Conservation (phyloP, 306 rosid genomes). For the Prunus mume region DNA sequence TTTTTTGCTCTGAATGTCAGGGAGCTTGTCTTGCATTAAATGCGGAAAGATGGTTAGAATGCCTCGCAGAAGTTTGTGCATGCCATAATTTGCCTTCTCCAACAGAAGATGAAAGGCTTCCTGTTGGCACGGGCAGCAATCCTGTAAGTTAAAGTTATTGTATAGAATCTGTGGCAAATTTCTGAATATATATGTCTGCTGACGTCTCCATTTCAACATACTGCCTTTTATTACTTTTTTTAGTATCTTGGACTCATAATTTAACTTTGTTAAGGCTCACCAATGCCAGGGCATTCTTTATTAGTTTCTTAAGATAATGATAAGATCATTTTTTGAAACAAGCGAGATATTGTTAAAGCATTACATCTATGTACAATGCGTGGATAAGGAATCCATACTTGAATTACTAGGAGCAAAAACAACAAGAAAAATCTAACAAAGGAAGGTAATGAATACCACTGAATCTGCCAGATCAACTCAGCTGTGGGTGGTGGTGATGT, state of each 20-base stretch:
- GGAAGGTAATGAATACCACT: background rate
- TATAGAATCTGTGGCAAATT: conserved; percentile 5
- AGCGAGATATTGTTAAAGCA: background rate
- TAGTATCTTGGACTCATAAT: background rate
- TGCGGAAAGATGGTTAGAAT: conserved; percentile 68
- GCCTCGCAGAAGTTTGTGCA: conserved; percentile 67
- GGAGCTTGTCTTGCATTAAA: conserved; percentile 89
- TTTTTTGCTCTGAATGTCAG: conserved; percentile 40
- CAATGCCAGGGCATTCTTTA: background rate
- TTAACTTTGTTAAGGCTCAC: background rate
- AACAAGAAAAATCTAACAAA: background rate
- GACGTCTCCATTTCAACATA: background rate
- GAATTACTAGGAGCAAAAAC: background rate
- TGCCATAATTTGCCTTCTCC: conserved; percentile 67
- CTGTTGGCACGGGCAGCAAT: conserved; percentile 97
- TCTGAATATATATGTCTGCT: conserved; percentile 14
- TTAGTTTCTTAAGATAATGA: background rate
- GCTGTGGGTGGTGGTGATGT: background rate
- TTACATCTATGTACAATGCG: background rate
- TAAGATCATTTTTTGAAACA: background rate
- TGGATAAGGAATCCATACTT: background rate
- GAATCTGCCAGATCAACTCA: background rate
- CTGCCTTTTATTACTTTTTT: background rate
- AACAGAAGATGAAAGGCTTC: conserved; percentile 84
- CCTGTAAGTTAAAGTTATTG: conserved; percentile 64